Evolutionary conservation across 2,329 filamentous ascomycete genomes (phyloP), one percentile per base, ranked within the genome.

Genomic region (Fusarium equiseti): DNA sequence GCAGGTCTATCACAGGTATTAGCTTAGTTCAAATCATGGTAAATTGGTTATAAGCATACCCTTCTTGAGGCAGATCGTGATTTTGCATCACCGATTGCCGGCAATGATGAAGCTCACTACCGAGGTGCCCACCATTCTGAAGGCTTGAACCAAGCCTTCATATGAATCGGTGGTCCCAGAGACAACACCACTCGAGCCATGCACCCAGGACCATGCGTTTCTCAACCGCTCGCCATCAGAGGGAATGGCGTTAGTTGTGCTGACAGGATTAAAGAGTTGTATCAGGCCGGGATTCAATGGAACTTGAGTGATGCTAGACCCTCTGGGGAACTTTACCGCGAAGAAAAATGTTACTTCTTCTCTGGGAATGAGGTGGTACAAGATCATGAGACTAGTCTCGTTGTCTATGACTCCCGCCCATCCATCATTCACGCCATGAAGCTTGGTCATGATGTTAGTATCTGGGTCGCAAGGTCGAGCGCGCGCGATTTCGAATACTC

Each of bases 191-290:
- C 16, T n/a, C 35, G 16, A 38, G 16, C 5, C 35, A 38, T 2
- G 16, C 9, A 38, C 16, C 35, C 35, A 38, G 11, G 16, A 18
- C 3, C 6, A 38, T 38, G 35, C 9, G 1, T 38, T 38, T 38
- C 9, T 38, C 16, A 38, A 38, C 6, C 9, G 16, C 3, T 38
- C 9, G 6, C 16, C 9, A 18, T n/a, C 35, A 11, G 35, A 2
- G 1, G 35, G 16, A n/a, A n/a, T 38, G n/a, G 35, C 1, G 35
- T 38, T 0, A 0, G 16, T 18, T 4, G 1, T 38, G 35, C 35
- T 38, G 35, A 11, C 3, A 18, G 35, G 35, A n/a, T 38, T n/a
- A 6, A 38, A n/a, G 9, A 38, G 35, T 11, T 6, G 35, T 38
- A n/a, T 11, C 2, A 38, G 16, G 35, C 16, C 9, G 16, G 35